phyloP scores from a whole-genome alignment of 495 filamentous ascomycete genomes.

The Talaromyces liani region DNA sequence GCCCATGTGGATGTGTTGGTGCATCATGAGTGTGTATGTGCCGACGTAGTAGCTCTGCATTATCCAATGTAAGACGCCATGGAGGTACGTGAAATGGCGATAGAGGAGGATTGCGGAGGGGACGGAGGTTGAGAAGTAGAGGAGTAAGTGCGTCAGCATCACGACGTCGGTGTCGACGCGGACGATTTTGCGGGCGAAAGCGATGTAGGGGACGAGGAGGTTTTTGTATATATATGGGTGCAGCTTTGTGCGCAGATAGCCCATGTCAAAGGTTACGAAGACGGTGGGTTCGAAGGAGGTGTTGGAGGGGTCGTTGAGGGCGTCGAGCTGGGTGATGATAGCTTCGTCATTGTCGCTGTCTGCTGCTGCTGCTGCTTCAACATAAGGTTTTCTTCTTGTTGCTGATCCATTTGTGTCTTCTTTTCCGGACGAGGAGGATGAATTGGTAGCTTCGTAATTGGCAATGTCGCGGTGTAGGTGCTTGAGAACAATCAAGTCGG shows the following conservation, averaged over 20 bases:
- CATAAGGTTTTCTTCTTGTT: conserved; percentile 12
- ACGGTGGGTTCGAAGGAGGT: conserved; percentile 47
- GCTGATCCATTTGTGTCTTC: conserved; percentile 9
- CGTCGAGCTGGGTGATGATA: conserved; percentile 34
- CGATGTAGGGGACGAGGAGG: conserved; percentile 49
- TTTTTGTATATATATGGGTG: conserved; percentile 31
- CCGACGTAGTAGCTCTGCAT: conserved; percentile 60
- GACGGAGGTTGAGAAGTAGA: conserved; percentile 61
- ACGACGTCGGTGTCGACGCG: conserved; percentile 62
- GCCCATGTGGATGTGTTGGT: conserved; percentile 73
- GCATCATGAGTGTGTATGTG: conserved; percentile 71
- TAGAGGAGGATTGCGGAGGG: conserved; percentile 60
- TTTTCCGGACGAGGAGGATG: conserved; percentile 7
- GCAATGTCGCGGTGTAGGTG: conserved; percentile 34
- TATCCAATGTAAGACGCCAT: conserved; percentile 54
- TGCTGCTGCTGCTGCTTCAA: conserved; percentile 3
- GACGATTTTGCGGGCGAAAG: conserved; percentile 45
- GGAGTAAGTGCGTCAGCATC: conserved; percentile 66
- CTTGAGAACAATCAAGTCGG: conserved; percentile 43
- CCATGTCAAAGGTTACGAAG: conserved; percentile 43
- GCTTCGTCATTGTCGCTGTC: conserved; percentile 16
- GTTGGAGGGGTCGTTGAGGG: conserved; percentile 43
- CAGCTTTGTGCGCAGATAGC: conserved; percentile 25
- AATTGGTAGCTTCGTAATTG: conserved; percentile 13
- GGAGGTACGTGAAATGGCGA: conserved; percentile 54